Conservation (phyloP, 2,329 filamentous ascomycete genomes). For the Celoporthe dispersa region DNA sequence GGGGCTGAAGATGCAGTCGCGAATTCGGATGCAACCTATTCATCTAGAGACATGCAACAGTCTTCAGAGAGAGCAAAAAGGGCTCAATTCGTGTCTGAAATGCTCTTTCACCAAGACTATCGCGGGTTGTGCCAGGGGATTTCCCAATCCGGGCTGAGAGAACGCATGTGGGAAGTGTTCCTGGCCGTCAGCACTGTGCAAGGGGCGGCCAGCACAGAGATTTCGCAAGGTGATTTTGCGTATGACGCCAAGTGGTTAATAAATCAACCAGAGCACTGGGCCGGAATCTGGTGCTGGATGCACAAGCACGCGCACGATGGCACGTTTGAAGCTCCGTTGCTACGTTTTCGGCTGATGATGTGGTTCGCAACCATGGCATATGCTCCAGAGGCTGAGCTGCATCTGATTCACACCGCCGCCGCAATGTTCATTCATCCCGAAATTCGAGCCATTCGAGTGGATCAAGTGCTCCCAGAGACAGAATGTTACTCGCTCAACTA, state of each 20-base stretch:
- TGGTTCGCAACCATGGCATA: slow-evolving; percentile 34
- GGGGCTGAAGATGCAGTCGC: slow-evolving; percentile 34
- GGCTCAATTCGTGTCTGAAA: not conserved
- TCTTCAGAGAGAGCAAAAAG: not conserved
- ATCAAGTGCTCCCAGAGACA: not conserved
- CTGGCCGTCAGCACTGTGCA: not conserved
- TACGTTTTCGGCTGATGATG: slow-evolving; percentile 27
- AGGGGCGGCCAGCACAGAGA: not conserved
- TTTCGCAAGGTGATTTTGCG: not conserved
- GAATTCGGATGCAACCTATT: slow-evolving; percentile 27
- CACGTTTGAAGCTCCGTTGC: not conserved
- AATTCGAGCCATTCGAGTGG: not conserved
- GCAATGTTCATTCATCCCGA: slow-evolving; percentile 23
- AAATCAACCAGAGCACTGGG: not conserved
- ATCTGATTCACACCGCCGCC: slow-evolving; percentile 28
- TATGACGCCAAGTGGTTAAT: slow-evolving; percentile 19
- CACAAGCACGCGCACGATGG: slow-evolving; percentile 15
- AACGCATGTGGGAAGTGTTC: not conserved
- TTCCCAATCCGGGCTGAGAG: not conserved
- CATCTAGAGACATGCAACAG: slow-evolving; percentile 12
- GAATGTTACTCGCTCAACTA: not conserved
- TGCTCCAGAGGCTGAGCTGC: slow-evolving; percentile 10
- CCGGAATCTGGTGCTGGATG: slow-evolving; percentile 23
- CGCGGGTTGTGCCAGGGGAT: not conserved
- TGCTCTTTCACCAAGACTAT: not conserved